Evolutionary conservation across 2,329 filamentous ascomycete genomes (phyloP), one percentile per base, ranked within the genome.

Genomic region (Beauveria caledonica): DNA sequence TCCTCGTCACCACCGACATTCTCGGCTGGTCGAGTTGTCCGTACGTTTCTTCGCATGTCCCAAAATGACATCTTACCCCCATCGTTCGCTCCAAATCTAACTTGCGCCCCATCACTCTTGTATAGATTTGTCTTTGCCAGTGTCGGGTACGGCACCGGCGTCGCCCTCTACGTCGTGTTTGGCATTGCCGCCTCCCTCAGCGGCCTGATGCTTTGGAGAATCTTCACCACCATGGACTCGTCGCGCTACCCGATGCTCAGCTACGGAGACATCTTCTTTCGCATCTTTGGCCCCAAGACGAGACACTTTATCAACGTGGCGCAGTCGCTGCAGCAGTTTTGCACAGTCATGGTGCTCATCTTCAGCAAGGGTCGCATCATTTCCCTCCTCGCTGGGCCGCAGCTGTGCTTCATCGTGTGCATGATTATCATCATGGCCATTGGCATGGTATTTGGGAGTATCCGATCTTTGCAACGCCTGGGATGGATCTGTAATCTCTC

Each of bases 401-500:
- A 70, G 0, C 66, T 83, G 10, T 84, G 81, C 71, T 84, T 80
- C 67, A 73, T 79, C 46, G 75, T 78, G 10, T 82, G 80, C 64
- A 74, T 78, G 11, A 65, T 82, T 21, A 73, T 84, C 21, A 81
- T 79, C 65, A 75, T 76, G 60, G 67, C 76, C 5, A 72, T 72
- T 17, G 81, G 82, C n/a, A 79, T 82, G 56, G 25, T 82, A 4
- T 63, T 83, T 5, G 79, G 80, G 3, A 81, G 83, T 64, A 78
- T 85, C 46, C 74, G 82, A 8, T 83, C 80, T 0, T 70, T 85
- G 45, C 76, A 81, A 65, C 71, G 74, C 8, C 79, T 81, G 51
- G 78, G 79, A 5, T 84, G 78, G 77, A 68, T 84, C 0, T 80
- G 81, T 19, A 84, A 83, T 61, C 65, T 78, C n/a, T 76, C 80